A percentile compares a stretch with the other conserved stretches of the same genome.
phyloP scores from a whole-genome alignment of 2,329 filamentous ascomycete genomes.

The Penicillium sp. region DNA sequence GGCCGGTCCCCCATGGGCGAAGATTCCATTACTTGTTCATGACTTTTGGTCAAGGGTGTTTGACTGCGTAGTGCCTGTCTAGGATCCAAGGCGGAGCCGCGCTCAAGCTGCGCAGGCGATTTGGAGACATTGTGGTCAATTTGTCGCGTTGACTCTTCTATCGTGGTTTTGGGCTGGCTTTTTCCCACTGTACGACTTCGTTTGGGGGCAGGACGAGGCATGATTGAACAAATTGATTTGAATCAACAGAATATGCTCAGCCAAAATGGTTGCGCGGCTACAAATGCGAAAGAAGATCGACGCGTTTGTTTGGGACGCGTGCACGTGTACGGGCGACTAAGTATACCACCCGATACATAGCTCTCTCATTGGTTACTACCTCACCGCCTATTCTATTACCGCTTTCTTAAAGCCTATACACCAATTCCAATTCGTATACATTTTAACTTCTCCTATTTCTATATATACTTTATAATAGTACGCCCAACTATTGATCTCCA shows the following conservation, averaged over 20 bases:
- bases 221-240: not conserved
- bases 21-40: slow-evolving; percentile 37
- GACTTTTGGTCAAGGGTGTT: slow-evolving; percentile 32
- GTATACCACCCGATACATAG: too few species aligned
- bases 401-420: too few species aligned
- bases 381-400: too few species aligned
- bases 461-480: too few species aligned
- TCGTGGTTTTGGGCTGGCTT: slow-evolving; percentile 1
- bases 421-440: too few species aligned
- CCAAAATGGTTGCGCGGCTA: not conserved
- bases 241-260: not conserved
- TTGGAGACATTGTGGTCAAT: slow-evolving; percentile 10
- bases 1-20: slow-evolving; percentile 33
- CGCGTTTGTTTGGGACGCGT: slow-evolving; percentile 18
- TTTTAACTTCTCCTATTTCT: too few species aligned
- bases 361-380: too few species aligned
- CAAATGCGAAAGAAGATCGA: slow-evolving; percentile 2
- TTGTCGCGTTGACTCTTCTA: slow-evolving; percentile 4
- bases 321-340: too few species aligned
- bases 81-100: slow-evolving; percentile 17
- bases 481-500: too few species aligned
- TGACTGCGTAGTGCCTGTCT: slow-evolving; percentile 25
- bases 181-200: slow-evolving; percentile 19
- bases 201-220: slow-evolving; percentile 26
- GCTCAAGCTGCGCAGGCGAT: slow-evolving; percentile 15